Percentiles rank a stretch among this genome's conserved stretches.
These are phyloP conservation scores for Batrachochytrium dendrobatidis DNA, from an alignment of 371 early-diverging fungal species.

Conservation along the genomic window DNA sequence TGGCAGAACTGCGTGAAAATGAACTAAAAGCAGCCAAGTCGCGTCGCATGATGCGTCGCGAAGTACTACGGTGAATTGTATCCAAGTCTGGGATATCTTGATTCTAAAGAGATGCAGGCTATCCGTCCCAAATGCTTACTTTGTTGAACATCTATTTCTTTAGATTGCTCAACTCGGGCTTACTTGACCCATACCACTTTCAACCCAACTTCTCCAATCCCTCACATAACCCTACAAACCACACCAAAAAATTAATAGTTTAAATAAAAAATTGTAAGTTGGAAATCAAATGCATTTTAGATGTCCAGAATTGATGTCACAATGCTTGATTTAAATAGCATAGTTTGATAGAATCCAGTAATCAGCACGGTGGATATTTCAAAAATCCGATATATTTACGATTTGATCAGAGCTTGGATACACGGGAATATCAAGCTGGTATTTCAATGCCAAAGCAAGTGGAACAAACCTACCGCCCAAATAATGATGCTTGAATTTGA, in stretches of 20 bases:
- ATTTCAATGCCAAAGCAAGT: slow-evolving; percentile 52
- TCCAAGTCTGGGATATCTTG: not conserved
- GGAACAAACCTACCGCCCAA: slow-evolving; percentile 87
- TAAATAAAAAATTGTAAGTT: too few species aligned
- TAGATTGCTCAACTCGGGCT: too few species aligned
- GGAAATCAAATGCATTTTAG: too few species aligned
- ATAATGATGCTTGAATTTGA: slow-evolving; percentile 68
- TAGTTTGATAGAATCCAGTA: too few species aligned
- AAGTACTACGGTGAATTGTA: not conserved
- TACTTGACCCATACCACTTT: too few species aligned
- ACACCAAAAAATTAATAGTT: too few species aligned
- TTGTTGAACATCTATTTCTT: not conserved
- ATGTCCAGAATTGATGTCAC: too few species aligned
- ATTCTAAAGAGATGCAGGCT: not conserved
- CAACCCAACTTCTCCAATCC: too few species aligned
- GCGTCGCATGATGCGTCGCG: not conserved
- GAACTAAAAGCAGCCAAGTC: not conserved
- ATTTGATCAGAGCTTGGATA: not conserved
- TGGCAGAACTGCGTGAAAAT: not conserved
- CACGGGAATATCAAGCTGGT: slow-evolving; percentile 37
- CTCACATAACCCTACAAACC: too few species aligned
- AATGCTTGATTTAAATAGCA: too few species aligned
- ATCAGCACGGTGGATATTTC: too few species aligned
- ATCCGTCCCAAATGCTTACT: not conserved
- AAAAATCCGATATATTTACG: not conserved